A percentile compares a stretch with the other conserved stretches of the same genome.
Evolutionary conservation across 75 land plant species (phyloP).

Genomic region (Adiantum capillusveneris): DNA sequence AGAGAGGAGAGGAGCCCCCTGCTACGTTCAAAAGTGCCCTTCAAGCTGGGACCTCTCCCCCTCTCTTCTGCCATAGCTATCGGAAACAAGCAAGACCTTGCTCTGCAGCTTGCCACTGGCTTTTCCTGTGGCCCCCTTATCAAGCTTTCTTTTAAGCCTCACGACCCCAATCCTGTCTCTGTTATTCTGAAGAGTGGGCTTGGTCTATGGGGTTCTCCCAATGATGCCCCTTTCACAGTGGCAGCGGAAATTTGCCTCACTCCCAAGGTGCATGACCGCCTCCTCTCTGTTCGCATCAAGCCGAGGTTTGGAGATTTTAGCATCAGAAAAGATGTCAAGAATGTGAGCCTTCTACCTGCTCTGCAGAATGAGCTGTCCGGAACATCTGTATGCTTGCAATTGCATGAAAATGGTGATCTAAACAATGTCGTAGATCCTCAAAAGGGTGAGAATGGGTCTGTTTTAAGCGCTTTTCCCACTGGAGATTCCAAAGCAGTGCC

Average conservation of each 20-base stretch:
- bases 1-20: slow-evolving; percentile 73
- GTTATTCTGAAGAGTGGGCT: slow-evolving; percentile 67
- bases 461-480: not conserved
- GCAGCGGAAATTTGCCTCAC: slow-evolving; percentile 62
- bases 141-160: slow-evolving; percentile 69
- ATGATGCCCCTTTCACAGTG: slow-evolving; percentile 51
- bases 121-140: slow-evolving; percentile 67
- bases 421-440: not conserved
- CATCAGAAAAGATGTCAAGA: slow-evolving; percentile 36
- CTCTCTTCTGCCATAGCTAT: slow-evolving; percentile 56
- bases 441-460: not conserved
- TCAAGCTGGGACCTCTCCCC: slow-evolving; percentile 47
- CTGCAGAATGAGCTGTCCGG: not conserved
- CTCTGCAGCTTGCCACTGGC: slow-evolving; percentile 52
- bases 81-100: slow-evolving; percentile 59
- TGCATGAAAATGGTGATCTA: too few relatives aligned
- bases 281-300: slow-evolving; percentile 57
- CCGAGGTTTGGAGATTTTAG: slow-evolving; percentile 78
- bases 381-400: too few relatives aligned
- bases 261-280: slow-evolving; percentile 34
- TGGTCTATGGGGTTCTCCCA: slow-evolving; percentile 75
- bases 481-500: not conserved
- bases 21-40: slow-evolving; percentile 67
- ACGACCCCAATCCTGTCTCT: slow-evolving; percentile 59
- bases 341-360: not conserved